phyloP scores from a whole-genome alignment of 1,139 yeast genomes.

The Sugiyamaella neomexicana region DNA sequence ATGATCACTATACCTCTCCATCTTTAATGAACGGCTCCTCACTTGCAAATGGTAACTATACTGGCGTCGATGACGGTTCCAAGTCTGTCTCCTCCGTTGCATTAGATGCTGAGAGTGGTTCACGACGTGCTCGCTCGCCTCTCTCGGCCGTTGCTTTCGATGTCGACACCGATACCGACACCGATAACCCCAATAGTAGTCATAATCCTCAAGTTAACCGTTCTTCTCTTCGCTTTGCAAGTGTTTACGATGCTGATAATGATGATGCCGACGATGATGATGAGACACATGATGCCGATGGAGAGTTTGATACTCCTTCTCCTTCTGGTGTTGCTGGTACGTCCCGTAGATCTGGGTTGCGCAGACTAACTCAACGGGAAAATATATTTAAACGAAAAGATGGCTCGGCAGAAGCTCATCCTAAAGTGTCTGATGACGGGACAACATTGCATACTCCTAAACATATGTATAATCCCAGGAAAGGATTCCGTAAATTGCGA shows the following conservation, averaged over 20 bases:
- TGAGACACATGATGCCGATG: constrained; percentile 7
- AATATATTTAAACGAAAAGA: background rate
- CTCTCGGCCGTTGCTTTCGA: constrained; percentile 4
- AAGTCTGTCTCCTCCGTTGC: background rate
- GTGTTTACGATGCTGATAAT: background rate
- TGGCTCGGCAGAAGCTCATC: background rate
- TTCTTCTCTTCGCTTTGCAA: background rate
- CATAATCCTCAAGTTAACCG: background rate
- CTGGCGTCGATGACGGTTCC: background rate
- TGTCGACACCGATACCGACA: background rate
- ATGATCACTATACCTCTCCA: background rate
- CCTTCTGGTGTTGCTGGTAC: background rate
- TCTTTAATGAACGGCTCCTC: background rate
- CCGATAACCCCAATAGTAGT: background rate
- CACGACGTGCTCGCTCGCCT: constrained; percentile 3
- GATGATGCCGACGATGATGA: background rate
- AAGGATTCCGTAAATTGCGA: constrained; percentile 24
- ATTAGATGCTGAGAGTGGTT: background rate
- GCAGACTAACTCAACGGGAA: constrained; percentile 10
- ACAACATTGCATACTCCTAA: background rate
- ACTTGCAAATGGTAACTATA: background rate
- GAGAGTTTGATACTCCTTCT: background rate
- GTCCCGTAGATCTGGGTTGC: background rate
- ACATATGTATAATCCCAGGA: constrained; percentile 7
- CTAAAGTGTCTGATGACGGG: background rate